Percentiles rank a stretch among this genome's conserved stretches.
These are phyloP conservation scores for Ramaria sp. DNA, from an alignment of 768 basidiomycete genomes.

Conservation along the genomic window DNA sequence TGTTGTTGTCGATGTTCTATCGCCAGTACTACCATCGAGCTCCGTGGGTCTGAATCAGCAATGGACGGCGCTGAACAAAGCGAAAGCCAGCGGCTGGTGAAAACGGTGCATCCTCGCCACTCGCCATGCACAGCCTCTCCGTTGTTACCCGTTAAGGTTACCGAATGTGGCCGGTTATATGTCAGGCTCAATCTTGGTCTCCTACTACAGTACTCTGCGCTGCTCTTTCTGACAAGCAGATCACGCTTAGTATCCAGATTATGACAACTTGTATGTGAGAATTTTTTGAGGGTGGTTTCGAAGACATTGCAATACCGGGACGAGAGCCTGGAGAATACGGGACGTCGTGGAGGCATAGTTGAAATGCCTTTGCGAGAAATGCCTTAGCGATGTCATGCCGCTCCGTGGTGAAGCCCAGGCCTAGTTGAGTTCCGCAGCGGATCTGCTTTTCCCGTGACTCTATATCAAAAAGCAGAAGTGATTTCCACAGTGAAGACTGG, in stretches of 20 bases:
- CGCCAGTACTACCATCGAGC: background rate
- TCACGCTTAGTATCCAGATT: constrained; percentile 87
- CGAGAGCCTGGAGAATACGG: constrained; percentile 68
- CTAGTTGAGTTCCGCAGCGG: constrained; percentile 50
- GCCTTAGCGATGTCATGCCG: constrained; percentile 46
- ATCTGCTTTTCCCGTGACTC: constrained; percentile 36
- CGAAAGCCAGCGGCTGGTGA: background rate
- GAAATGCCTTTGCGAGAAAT: too few species aligned
- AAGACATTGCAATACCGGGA: constrained; percentile 56
- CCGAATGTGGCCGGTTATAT: background rate
- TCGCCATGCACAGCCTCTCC: constrained; percentile 22
- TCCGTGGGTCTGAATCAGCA: background rate
- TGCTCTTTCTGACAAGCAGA: constrained; percentile 45
- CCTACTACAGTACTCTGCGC: background rate
- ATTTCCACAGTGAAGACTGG: constrained; percentile 84
- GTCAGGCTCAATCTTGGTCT: background rate
- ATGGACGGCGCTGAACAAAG: background rate
- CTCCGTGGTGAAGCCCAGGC: constrained; percentile 48
- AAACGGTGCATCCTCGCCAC: constrained; percentile 23
- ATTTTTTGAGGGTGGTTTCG: constrained; percentile 65
- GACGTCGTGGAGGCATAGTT: constrained; percentile 57
- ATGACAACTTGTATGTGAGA: constrained; percentile 69
- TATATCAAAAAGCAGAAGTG: constrained; percentile 65
- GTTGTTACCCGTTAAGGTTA: constrained; percentile 19
- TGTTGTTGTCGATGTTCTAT: constrained; percentile 4